These are phyloP conservation scores for Plantago major DNA, from an alignment of 257 asterid species.

Conservation along the genomic window DNA sequence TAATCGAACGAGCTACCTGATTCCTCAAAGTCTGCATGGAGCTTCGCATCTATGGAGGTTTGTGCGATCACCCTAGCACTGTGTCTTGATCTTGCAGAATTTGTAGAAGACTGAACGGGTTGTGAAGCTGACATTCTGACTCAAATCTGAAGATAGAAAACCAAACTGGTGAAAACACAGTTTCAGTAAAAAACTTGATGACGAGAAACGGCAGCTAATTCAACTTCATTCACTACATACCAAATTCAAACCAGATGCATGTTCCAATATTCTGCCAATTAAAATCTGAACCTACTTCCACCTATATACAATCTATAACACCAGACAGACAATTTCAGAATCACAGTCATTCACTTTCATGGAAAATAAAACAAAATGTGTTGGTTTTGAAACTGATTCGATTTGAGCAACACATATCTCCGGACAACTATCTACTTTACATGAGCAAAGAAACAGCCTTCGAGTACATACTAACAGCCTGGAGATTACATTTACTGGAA, in stretches of 20 bases:
- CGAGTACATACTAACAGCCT: neutral
- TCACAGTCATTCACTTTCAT: neutral
- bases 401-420: neutral
- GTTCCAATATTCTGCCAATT: neutral
- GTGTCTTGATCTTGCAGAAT: slow-evolving; percentile 48
- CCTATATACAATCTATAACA: slow-evolving; percentile 6
- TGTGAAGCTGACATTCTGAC: slow-evolving; percentile 41
- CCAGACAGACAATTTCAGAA: slow-evolving; percentile 4
- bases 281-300: neutral
- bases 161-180: neutral
- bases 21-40: slow-evolving; percentile 50
- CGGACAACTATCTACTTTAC: neutral
- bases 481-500: neutral
- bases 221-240: neutral
- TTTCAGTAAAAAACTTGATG: neutral
- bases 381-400: neutral
- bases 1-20: slow-evolving; percentile 61
- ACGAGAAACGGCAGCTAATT: neutral
- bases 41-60: slow-evolving; percentile 55
- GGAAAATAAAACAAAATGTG: neutral
- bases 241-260: neutral
- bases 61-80: slow-evolving; percentile 52
- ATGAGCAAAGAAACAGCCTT: neutral
- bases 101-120: slow-evolving; percentile 44
- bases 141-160: slow-evolving; percentile 34